Base-by-base conservation (phyloP, 352 stramenopile species). In the Pythium brassicae region DNA sequence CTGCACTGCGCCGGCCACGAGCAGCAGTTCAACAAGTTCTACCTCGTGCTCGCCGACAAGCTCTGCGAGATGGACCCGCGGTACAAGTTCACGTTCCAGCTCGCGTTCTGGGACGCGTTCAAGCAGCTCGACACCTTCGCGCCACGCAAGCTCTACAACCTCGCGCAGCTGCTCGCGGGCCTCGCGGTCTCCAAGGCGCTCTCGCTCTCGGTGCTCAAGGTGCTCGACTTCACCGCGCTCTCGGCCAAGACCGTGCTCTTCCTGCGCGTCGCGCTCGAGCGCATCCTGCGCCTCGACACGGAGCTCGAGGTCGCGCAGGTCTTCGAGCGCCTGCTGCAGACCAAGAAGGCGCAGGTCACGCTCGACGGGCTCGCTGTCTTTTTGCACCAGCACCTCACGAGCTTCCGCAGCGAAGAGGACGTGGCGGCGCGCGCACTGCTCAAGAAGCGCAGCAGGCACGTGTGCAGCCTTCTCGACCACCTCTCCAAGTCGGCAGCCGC, bases 61-160 rank as follows among this genome's bases (percentile, higher is more conserved):
- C 77, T 99, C 54, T 98, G 93, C 61, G 87, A 98, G 65, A 97
- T 94, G 68, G 92, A 98, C 61, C 74, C 66, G 35, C 92, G 95
- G 42, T 97, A 92, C 71, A 98, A 97, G 58, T 99, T 98, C 62
- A 97, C 93, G 20, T 87, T 98, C 49, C 95, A 98, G 63, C 78
- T 99, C 20, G 90, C 96, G 43, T 98, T 97, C 66, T 99, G 95
- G 96, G 96, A 99, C 73, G 70, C 82, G 39, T 98, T 99, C 66
- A 99, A 99, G 76, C 86, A 97, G 54, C 66, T 92, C 42, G 69
- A 83, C 58, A 67, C 70, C 42, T 77, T 97, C 43, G 86, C 86
- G 62, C 76, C 76, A 47, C 77, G 94, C 25, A 92, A 92, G 59
- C 71, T 92, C 52, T 96, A 91, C 59, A 98, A 98, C 62, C 59